These are phyloP conservation scores for Malassezia dermatis DNA, from an alignment of 1,284 basidiomycete species.

Conservation along the genomic window DNA sequence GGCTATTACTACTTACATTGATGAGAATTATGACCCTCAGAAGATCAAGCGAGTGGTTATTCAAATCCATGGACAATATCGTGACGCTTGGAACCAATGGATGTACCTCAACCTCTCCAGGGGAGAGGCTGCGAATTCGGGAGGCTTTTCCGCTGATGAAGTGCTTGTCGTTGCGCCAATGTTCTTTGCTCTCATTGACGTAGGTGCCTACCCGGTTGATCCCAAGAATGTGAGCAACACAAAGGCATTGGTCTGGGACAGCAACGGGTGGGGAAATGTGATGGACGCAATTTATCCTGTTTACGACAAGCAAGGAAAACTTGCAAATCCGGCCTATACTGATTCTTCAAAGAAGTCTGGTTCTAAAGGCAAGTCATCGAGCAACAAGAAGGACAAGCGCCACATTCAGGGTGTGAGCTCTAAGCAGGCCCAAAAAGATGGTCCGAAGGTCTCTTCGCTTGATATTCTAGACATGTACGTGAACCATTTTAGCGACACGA, in stretches of 20 bases:
- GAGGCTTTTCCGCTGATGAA: slow-evolving; percentile 26
- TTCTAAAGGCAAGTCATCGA: background rate
- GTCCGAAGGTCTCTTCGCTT: slow-evolving; percentile 18
- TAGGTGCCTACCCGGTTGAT: slow-evolving; percentile 25
- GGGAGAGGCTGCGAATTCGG: slow-evolving; percentile 5
- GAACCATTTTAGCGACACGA: slow-evolving; percentile 24
- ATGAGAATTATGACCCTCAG: slow-evolving; percentile 19
- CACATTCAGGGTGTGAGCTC: background rate
- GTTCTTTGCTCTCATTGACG: slow-evolving; percentile 29
- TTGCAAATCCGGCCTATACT: slow-evolving; percentile 5
- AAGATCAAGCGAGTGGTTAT: slow-evolving; percentile 36
- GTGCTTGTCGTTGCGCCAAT: slow-evolving; percentile 35
- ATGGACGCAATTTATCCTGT: slow-evolving; percentile 22
- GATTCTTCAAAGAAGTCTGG: background rate
- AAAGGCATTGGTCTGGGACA: slow-evolving; percentile 14
- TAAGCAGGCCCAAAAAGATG: background rate
- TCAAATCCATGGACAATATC: slow-evolving; percentile 36
- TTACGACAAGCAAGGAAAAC: slow-evolving; percentile 5
- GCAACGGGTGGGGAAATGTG: slow-evolving; percentile 31
- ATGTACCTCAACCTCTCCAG: slow-evolving; percentile 32
- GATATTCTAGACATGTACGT: slow-evolving; percentile 33
- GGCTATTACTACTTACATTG: slow-evolving; percentile 28
- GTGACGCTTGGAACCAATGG: slow-evolving; percentile 42
- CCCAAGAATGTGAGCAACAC: slow-evolving; percentile 8
- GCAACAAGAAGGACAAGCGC: background rate